Conservation (phyloP, 1,284 basidiomycete genomes). For the Coriolopsis trogii region DNA sequence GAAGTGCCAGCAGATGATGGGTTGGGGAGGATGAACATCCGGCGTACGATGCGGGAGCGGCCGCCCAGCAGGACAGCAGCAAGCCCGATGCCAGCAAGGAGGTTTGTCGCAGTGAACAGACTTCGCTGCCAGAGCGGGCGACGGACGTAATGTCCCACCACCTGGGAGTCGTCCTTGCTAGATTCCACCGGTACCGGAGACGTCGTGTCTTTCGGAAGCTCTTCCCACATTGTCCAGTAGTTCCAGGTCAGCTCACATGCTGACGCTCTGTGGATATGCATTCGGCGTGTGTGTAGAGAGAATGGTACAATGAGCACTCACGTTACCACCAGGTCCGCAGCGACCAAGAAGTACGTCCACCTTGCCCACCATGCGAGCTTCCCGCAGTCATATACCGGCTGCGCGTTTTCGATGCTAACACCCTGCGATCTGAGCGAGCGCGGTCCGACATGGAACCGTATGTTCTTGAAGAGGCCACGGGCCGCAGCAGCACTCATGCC, state of each 20-base stretch:
- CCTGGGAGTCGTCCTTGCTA: constrained; percentile 5
- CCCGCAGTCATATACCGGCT: constrained; percentile 33
- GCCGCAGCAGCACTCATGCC: background rate
- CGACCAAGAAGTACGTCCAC: constrained; percentile 39
- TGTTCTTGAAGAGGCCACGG: constrained; percentile 1
- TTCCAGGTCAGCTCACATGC: constrained; percentile 41
- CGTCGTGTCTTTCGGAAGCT: constrained; percentile 23
- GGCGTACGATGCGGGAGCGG: constrained; percentile 40
- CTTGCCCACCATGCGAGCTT: constrained; percentile 39
- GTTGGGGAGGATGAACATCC: constrained; percentile 38
- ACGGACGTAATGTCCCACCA: constrained; percentile 28
- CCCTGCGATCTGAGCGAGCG: constrained; percentile 20
- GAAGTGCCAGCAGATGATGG: constrained; percentile 5
- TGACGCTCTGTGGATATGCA: constrained; percentile 29
- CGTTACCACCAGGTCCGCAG: constrained; percentile 39
- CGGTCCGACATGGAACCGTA: constrained; percentile 10
- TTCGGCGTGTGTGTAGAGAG: background rate
- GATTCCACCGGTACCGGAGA: constrained; percentile 8
- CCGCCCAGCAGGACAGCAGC: constrained; percentile 37
- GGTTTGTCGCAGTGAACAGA: constrained; percentile 34
- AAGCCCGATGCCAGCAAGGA: constrained; percentile 37
- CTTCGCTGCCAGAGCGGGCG: constrained; percentile 43
- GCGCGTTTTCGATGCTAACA: constrained; percentile 16
- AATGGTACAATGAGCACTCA: constrained; percentile 23
- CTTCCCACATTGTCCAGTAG: constrained; percentile 39